A percentile compares a stretch with the other conserved stretches of the same genome.
These are phyloP conservation scores for Tetrapisispora nanseiensis DNA, from an alignment of 805 yeast genomes.

Conservation along the genomic window DNA sequence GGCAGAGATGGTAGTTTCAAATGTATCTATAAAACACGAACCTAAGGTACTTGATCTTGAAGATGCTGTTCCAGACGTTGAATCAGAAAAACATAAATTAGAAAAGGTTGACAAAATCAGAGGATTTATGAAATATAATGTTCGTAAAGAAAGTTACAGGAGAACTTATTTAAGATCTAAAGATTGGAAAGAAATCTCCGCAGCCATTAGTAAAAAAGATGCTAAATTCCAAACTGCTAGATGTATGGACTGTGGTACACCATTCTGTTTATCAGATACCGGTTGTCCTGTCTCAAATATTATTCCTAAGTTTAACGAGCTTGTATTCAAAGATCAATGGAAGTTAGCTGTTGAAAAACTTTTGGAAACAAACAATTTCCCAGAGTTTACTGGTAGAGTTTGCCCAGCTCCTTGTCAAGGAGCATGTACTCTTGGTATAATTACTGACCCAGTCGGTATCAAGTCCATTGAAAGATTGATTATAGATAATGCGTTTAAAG, in stretches of 20 bases:
- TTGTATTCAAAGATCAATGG: constrained; percentile 93
- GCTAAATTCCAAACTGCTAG: constrained; percentile 88
- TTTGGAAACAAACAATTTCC: constrained; percentile 95
- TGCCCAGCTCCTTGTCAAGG: constrained; percentile 99
- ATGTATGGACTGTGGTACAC: constrained; percentile 99
- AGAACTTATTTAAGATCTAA: constrained; percentile 61
- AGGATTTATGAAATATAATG: constrained; percentile 90
- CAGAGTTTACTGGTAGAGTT: constrained; percentile 95
- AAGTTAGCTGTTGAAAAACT: constrained; percentile 83
- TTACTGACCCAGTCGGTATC: constrained; percentile 92
- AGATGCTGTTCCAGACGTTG: constrained; percentile 69
- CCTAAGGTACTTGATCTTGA: constrained; percentile 86
- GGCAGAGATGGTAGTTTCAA: constrained; percentile 16
- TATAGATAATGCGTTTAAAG: constrained; percentile 90
- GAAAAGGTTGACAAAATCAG: constrained; percentile 54
- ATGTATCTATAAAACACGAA: constrained; percentile 39
- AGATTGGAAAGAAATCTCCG: constrained; percentile 89
- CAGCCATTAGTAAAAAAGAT: constrained; percentile 75
- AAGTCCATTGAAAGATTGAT: constrained; percentile 93
- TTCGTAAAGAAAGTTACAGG: constrained; percentile 82
- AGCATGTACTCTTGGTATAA: constrained; percentile 88
- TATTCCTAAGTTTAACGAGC: constrained; percentile 96
- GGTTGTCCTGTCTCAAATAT: constrained; percentile 97
- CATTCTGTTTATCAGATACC: constrained; percentile 95
- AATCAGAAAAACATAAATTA: constrained; percentile 53